Conservation (phyloP, 139 green algal species). For the Coccomyxa sp. region DNA sequence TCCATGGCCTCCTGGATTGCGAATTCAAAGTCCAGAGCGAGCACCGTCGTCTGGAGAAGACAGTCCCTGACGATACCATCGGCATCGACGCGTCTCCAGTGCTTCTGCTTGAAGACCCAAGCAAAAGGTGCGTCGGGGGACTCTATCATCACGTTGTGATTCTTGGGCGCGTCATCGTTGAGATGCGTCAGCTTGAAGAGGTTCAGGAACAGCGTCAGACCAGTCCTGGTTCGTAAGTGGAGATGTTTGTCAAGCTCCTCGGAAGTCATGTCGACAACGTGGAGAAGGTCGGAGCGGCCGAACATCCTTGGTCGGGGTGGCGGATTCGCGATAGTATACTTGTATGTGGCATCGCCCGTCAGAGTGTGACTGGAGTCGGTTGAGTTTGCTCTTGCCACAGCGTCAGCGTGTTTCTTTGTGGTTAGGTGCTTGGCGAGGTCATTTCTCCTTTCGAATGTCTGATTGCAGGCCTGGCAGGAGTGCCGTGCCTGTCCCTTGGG, state of each 20-base stretch:
- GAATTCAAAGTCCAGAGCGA: slow-evolving; percentile 1
- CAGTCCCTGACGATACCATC: background rate
- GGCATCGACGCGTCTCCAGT: background rate
- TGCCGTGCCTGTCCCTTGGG: background rate
- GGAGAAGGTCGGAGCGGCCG: background rate
- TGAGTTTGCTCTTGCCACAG: background rate
- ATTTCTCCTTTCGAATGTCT: background rate
- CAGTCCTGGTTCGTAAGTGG: background rate
- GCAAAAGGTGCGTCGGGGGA: background rate
- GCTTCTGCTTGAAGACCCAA: background rate
- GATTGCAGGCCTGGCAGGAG: background rate
- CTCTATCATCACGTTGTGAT: slow-evolving; percentile 1
- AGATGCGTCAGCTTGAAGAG: background rate
- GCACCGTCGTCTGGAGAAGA: background rate
- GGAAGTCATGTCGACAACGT: background rate
- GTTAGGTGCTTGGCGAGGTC: background rate
- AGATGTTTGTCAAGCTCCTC: slow-evolving; percentile 1
- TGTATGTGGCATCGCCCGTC: background rate
- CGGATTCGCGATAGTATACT: background rate
- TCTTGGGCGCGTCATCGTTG: background rate
- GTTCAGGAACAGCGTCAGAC: background rate
- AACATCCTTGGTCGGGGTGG: background rate
- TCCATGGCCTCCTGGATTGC: background rate
- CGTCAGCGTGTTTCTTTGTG: background rate
- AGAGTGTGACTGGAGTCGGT: background rate